phyloP scores from a whole-genome alignment of 2,329 filamentous ascomycete species.

The Fusarium setosum region DNA sequence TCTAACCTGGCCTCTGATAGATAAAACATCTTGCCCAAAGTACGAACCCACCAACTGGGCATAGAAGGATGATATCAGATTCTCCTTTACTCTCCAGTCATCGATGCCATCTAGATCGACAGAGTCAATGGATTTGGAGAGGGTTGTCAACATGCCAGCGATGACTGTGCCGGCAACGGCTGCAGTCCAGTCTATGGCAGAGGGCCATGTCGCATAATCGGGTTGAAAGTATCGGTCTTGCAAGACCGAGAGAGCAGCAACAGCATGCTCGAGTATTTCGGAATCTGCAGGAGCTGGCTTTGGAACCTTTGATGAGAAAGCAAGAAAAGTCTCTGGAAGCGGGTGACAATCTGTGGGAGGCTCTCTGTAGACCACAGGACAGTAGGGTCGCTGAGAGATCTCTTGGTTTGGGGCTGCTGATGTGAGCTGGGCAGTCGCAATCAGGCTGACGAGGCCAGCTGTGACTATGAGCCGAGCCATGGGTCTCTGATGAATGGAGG shows the following conservation, averaged over 20 bases:
- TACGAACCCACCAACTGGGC: slow-evolving; percentile 82
- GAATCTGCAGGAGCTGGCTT: slow-evolving; percentile 24
- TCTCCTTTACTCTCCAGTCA: slow-evolving; percentile 71
- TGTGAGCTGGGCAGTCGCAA: slow-evolving; percentile 2
- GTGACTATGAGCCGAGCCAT: slow-evolving; percentile 31
- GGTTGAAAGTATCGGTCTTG: slow-evolving; percentile 82
- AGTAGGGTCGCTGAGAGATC: slow-evolving; percentile 26
- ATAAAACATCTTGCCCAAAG: slow-evolving; percentile 85
- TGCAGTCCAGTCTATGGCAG: slow-evolving; percentile 92
- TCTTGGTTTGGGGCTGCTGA: slow-evolving; percentile 28
- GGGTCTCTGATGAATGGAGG: neutral
- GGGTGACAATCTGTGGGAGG: slow-evolving; percentile 29
- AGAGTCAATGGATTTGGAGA: slow-evolving; percentile 69
- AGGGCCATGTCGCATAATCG: slow-evolving; percentile 85
- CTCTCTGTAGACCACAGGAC: slow-evolving; percentile 37
- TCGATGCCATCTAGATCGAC: slow-evolving; percentile 47
- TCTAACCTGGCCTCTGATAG: slow-evolving; percentile 70
- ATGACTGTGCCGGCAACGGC: slow-evolving; percentile 86
- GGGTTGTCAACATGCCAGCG: slow-evolving; percentile 76
- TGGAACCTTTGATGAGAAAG: slow-evolving; percentile 21
- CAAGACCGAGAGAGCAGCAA: slow-evolving; percentile 78
- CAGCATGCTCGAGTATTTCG: slow-evolving; percentile 59
- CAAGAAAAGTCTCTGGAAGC: slow-evolving; percentile 36
- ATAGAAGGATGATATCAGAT: slow-evolving; percentile 87
- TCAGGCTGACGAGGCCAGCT: slow-evolving; percentile 21